Base-by-base conservation (phyloP, 2,329 filamentous ascomycete species). In the Juglanconis juglandina region DNA sequence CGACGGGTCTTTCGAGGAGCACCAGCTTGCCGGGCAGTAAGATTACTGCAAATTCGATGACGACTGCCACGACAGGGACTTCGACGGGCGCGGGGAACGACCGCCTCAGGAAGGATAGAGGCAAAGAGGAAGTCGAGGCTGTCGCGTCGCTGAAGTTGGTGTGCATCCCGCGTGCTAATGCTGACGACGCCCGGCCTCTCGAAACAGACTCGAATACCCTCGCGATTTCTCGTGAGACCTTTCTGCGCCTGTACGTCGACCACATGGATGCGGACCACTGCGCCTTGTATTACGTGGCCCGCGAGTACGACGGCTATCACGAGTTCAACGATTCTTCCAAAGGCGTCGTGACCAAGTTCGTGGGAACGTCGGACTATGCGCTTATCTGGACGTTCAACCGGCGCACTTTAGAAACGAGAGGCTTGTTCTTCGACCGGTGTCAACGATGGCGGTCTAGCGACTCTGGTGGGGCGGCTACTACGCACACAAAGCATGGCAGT, bases 301-400 rank as follows among this genome's bases (percentile, higher is more conserved):
- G 63, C 52, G 66, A 68, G 30, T 68, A 68, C 55, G 67, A 68
- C 33, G 68, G 68, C 4, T 68, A 68, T 42, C 68, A 68, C 47
- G 63, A 67, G 54, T 68, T 67, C 53, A 59, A 50, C 39, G 61
- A 57, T 44, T 13, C 54, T 5, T 17, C 54, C 35, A 56, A 58
- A 13, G 61, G 60, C 5, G 42, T 61, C 37, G 60, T 65, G 53
- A 69, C 67, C 5, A 65, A 63, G 37, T 68, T 65, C 52, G 44
- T 69, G 42, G 68, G 67, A 32, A 66, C 63, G 9, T 65, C 68
- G 2, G 64, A 59, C 42, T 69, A 67, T 41, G 66, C 64, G 17
- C 59, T 68, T 13, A 56, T 67, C n/a, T 70, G 68, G 68, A 68
- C 68, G 4, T 70, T 67, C 37, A 61, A 68, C 48, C 59, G 56